Evolutionary conservation across 805 yeast genomes (phyloP), one percentile per base, ranked within the genome.

Genomic region (Candida sakaeoensis): DNA sequence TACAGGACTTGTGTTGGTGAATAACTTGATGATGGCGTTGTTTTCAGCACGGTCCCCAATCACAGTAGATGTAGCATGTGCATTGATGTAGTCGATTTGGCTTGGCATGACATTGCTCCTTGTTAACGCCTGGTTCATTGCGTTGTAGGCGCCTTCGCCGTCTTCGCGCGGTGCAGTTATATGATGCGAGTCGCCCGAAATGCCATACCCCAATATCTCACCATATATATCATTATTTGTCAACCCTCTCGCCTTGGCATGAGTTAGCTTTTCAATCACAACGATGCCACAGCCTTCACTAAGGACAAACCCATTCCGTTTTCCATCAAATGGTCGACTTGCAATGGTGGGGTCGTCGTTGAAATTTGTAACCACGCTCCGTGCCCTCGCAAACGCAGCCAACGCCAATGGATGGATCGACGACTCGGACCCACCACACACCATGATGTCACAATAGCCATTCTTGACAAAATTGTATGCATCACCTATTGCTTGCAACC

Each of bases 391-490:
- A 65, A 93, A 93, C 1, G 97, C 98, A 0, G 93, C 85, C 4
- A 93, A 63, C 0, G 96, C 82, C 26, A 90, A 53, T 1, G 97
- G 98, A 55, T 88, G 95, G 7, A 89, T 68, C 9, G 88, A 75
- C 3, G 91, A 80, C 53, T 93, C 99, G 3, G 95, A 68, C 1
- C 96, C 95, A n/a, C 99, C 99, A 7, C 95, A 93, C 8, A 93
- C 71, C 80, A 90, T 85, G 3, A 83, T 86, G 49, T 89, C 82
- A 8, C 91, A 87, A 63, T 85, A 83, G 3, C 86, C 95, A 41
- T 80, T 80, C 44, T 72, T 65, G 43, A 93, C 86, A 51, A 90
- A 82, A 52, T 90, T 77, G 49, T 72, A 76, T 0, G 96, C 97
- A 56, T 93, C 99, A 3, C 98, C 98, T 35, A 93, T 82, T 0